phyloP scores from a whole-genome alignment of 1,284 basidiomycete genomes.

The Tetrapyrgos nigripes region DNA sequence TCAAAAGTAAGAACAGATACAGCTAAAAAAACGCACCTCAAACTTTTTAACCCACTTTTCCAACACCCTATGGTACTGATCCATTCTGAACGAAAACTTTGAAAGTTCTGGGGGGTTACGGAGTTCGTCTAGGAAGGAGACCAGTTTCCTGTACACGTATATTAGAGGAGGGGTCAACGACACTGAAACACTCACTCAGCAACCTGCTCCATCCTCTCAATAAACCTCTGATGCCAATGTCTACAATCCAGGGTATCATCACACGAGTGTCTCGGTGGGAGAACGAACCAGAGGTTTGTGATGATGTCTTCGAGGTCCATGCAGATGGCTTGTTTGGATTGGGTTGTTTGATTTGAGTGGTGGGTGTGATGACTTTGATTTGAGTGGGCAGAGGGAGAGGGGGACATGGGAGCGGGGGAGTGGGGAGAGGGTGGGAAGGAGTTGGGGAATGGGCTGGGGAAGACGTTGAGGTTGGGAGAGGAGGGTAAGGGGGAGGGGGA shows the following conservation, averaged over 20 bases:
- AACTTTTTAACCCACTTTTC: neutral
- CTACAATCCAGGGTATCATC: neutral
- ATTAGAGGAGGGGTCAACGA: neutral
- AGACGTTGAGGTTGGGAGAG: too few relatives aligned
- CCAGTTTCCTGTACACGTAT: neutral
- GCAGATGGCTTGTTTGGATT: neutral
- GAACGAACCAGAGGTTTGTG: neutral
- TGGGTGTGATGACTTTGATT: too few relatives aligned
- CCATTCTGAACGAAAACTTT: neutral
- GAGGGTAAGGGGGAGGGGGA: too few relatives aligned
- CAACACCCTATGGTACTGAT: neutral
- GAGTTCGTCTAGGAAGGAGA: neutral
- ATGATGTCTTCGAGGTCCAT: neutral
- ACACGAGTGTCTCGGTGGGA: neutral
- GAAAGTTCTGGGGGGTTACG: neutral
- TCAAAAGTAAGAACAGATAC: neutral
- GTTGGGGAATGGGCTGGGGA: too few relatives aligned
- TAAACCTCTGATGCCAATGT: neutral
- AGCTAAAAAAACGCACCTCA: neutral
- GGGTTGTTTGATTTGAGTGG: too few relatives aligned
- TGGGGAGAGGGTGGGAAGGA: too few relatives aligned
- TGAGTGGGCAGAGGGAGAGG: too few relatives aligned
- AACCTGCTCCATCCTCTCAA: neutral
- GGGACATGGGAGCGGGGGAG: too few relatives aligned
- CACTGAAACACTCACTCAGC: neutral